Evolutionary conservation across 1,284 basidiomycete genomes (phyloP), one percentile per base, ranked within the genome.

Genomic region (Apiotrichum veenhuisii): DNA sequence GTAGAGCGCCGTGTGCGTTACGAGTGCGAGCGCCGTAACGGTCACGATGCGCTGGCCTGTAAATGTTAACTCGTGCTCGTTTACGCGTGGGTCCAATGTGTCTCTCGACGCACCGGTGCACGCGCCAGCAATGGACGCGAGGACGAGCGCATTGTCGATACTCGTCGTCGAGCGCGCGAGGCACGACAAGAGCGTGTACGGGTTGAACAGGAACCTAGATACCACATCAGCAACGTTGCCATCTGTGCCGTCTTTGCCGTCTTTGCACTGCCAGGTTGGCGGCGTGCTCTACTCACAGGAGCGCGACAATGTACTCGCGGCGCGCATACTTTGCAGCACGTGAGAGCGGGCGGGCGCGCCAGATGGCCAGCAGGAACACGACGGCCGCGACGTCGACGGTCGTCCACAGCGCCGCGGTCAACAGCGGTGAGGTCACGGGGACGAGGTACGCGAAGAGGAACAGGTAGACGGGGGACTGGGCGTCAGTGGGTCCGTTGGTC

Each of bases 181-280:
- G 38, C 85, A 87, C 0, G 91, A 85, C 1, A 91, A 79, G 47
- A 94, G 73, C 7, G 89, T 78, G 72, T 95, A 94, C 5, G 94
- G 94, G 65, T 96, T 96, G 59, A 95, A 77, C 3, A 97, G 82
- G 75, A 88, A 93, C 40, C 90, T 93, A 64, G 57, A 64, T 20
- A 30, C 30, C 12, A n/a, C 30, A 12, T 30, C 30, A 30, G 30
- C 30, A 30, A 7, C 30, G 12, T 7, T 12, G 5, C 30, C 5
- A 30, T 30, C 30, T 30, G n/a, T n/a, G n/a, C 30, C 30, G 30
- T 30, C 30, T 30, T n/a, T n/a, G n/a, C 30, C 30, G 30, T 30
- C 30, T 30, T 30, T 5, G 30, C 30, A n/a, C 12, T 30, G 30
- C 12, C 12, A 7, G 7, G 30, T 30, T 12, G 30, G 7, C 12